Base-by-base conservation (phyloP, 2,329 filamentous ascomycete species). In the Verticillium albo-atrum region DNA sequence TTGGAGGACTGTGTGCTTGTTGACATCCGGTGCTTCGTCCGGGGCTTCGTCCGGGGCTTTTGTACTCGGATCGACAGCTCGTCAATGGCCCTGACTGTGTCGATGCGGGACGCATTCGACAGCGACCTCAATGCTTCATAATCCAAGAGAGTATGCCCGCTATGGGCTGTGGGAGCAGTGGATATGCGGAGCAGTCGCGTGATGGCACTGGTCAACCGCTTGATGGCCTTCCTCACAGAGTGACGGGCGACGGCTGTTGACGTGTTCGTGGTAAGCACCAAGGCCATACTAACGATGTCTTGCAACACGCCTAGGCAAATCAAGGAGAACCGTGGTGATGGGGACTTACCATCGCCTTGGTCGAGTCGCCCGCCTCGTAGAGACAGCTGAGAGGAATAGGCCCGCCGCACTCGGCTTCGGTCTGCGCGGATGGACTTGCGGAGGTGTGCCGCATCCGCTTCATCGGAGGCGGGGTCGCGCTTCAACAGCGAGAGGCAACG, bases 81-180 rank as follows among this genome's bases (percentile, higher is more conserved):
- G 56, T 80, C 74, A 58, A 84, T 82, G 7, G 80, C 73, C 58
- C 72, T 72, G 61, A 83, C 74, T 1, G 80, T 79, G 55, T 82
- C 78, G n/a, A 73, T 61, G 27, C 80, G 73, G 0, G 80, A 82
- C 3, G 75, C 68, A 60, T 76, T 77, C 3, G 80, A 83, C 28
- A 84, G 65, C 6, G 75, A 73, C 61, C 77, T 68, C 28, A 84
- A 72, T 2, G 77, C 78, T 27, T 74, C 72, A 61, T 79, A 82
- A 67, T 82, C 78, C 50, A 81, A 64, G 28, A 65, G 65, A 1
- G 71, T 72, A 35, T 66, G 65, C 52, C 71, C 67, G 17, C 69
- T 66, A 34, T 68, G 70, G 59, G 67, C 72, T 17, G 72, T 73
- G 42, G 72, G 63, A n/a, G 68, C 67, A 3, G 42, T 7, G 12